Base-by-base conservation (phyloP, 2,329 filamentous ascomycete species). In the Sclerotinia spermophila region DNA sequence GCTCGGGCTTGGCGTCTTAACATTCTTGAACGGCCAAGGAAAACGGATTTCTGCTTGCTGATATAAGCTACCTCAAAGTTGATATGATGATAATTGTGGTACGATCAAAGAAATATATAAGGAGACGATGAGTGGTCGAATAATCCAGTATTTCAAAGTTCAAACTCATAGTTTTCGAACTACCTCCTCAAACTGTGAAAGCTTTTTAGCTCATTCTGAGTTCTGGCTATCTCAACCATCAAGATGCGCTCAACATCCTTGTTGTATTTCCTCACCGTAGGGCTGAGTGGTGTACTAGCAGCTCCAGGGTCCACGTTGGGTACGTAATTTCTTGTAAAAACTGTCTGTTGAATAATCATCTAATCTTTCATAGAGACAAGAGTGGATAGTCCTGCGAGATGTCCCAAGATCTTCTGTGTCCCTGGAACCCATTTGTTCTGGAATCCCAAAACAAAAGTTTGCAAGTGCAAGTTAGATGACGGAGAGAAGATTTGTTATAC, bases 391-490 rank as follows among this genome's bases (percentile, higher is more conserved):
- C 72, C 73, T 15, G 64, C 65, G 19, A 72, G 62, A 35, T 73
- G 72, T 24, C 71, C 72, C 8, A 69, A 67, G 4, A 69, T 73
- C 13, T 64, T 69, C 19, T 73, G 72, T 45, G 40, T 45, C 17
- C 42, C 66, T n/a, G 66, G 69, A 15, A 71, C 68, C 2, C 72
- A 72, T 55, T 66, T 71, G 3, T 72, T 72, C 27, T 73, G 66
- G 45, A 71, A 72, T 24, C 60, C 68, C 17, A 33, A 40, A 15
- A 70, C 64, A 21, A 68, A 64, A 21, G 35, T 48, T 66, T 73
- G 72, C 59, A 44, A 51, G 8, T 73, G 72, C 60, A 67, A 70
- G 40, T 48, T 64, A 45, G 60, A 72, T 38, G 64, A 58, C 21
- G 70, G 44, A 13, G 44, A 71, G 66, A 51, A 45, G 3, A 64